phyloP scores from a whole-genome alignment of 257 asterid genomes.

The Lavandula angustifolia region DNA sequence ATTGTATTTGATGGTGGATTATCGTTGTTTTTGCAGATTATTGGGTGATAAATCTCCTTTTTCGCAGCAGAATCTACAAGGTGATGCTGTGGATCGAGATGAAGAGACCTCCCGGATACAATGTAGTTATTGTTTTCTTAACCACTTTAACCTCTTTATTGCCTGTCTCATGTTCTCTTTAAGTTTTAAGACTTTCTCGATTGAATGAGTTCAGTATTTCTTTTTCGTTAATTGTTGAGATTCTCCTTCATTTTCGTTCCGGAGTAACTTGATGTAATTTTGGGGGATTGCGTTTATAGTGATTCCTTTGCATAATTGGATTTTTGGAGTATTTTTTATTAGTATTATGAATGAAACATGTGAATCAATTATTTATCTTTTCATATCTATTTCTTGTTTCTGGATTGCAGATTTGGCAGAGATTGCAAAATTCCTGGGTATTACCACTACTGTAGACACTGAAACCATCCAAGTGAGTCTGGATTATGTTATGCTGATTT shows the following conservation, averaged over 20 bases:
- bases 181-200: not conserved
- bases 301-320: constrained; percentile 6
- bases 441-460: constrained; percentile 80
- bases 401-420: constrained; percentile 84
- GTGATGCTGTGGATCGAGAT: constrained; percentile 89
- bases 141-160: constrained; percentile 15
- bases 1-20: not conserved
- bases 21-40: constrained; percentile 49
- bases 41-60: constrained; percentile 94
- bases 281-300: not conserved
- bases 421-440: constrained; percentile 94
- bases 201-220: constrained; percentile 2
- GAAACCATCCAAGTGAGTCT: constrained; percentile 93
- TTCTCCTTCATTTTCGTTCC: not conserved
- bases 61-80: constrained; percentile 93
- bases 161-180: not conserved
- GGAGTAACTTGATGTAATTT: not conserved
- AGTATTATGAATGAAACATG: not conserved
- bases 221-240: not conserved
- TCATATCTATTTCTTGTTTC: constrained; percentile 5
- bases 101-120: constrained; percentile 97
- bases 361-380: not conserved
- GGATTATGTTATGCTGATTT: constrained; percentile 1
- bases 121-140: constrained; percentile 42
- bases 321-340: constrained; percentile 22